Conservation (phyloP, 169 alveolate species). For the Plasmodium yoelii region DNA sequence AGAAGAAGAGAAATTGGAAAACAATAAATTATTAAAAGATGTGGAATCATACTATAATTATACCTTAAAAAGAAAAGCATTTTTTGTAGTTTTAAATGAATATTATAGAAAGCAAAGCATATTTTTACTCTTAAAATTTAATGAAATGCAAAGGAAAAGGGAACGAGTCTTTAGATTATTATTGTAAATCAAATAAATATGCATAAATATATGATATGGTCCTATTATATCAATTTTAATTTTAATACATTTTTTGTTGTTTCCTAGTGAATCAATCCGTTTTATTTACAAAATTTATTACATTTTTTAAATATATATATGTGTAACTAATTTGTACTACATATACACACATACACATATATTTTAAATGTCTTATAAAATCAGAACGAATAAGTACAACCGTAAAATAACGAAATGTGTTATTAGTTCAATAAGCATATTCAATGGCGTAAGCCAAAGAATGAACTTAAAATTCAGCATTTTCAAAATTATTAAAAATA, state of each 20-base stretch:
- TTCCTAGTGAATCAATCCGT: too few relatives aligned
- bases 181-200: constrained; percentile 31
- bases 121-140: constrained; percentile 31
- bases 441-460: constrained; percentile 32
- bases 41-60: constrained; percentile 35
- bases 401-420: constrained; percentile 55
- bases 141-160: constrained; percentile 50
- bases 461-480: constrained; percentile 13
- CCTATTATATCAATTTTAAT: background rate
- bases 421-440: constrained; percentile 14
- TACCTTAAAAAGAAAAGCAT: constrained; percentile 33
- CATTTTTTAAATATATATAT: too few relatives aligned
- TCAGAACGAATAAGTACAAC: constrained; percentile 50
- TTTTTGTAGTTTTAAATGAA: constrained; percentile 41
- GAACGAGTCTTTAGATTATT: constrained; percentile 26
- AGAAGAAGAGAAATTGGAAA: constrained; percentile 61
- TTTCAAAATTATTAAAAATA: constrained; percentile 47
- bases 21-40: constrained; percentile 30
- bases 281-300: too few relatives aligned
- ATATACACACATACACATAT: background rate
- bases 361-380: constrained; percentile 9
- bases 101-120: constrained; percentile 59
- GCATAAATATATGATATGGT: background rate
- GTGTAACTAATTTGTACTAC: background rate
- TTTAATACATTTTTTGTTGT: background rate